A percentile compares a stretch with the other conserved stretches of the same genome.
Evolutionary conservation across 306 rosid genomes (phyloP).

Genomic region (Quercus alba): DNA sequence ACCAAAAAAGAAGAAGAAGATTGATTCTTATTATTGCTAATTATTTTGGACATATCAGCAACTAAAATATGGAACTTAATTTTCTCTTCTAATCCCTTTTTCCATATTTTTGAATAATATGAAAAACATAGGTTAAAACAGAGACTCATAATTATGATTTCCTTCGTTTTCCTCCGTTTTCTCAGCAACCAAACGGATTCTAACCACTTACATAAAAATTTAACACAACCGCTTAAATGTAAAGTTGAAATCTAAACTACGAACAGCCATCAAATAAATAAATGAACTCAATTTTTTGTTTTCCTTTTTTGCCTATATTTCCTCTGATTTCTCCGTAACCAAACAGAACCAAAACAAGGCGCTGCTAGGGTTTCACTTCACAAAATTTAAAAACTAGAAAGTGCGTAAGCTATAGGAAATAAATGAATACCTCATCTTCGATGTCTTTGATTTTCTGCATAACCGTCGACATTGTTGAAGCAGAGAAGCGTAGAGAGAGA

Average conservation of each 20-base stretch:
- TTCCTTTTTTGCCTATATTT: background rate
- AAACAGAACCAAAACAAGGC: background rate
- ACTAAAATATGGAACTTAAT: background rate
- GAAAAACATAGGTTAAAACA: background rate
- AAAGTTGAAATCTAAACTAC: background rate
- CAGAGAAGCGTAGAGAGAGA: slow-evolving; percentile 5
- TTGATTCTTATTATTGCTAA: background rate
- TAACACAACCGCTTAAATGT: background rate
- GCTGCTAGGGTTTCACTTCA: background rate
- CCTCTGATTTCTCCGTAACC: background rate
- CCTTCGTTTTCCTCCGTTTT: background rate
- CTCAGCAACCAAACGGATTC: slow-evolving; percentile 4
- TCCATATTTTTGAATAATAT: background rate
- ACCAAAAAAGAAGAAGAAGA: background rate
- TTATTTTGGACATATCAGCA: background rate
- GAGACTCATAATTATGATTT: background rate
- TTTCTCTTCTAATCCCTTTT: background rate
- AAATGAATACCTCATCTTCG: slow-evolving; percentile 85
- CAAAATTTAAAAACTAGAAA: background rate
- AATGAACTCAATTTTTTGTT: background rate
- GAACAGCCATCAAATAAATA: background rate
- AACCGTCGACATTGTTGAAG: slow-evolving; percentile 78
- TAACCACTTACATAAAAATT: background rate
- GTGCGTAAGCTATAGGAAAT: background rate
- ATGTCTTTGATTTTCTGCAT: slow-evolving; percentile 99